phyloP scores from a whole-genome alignment of 2,329 filamentous ascomycete species.

The Xylaria sp. region DNA sequence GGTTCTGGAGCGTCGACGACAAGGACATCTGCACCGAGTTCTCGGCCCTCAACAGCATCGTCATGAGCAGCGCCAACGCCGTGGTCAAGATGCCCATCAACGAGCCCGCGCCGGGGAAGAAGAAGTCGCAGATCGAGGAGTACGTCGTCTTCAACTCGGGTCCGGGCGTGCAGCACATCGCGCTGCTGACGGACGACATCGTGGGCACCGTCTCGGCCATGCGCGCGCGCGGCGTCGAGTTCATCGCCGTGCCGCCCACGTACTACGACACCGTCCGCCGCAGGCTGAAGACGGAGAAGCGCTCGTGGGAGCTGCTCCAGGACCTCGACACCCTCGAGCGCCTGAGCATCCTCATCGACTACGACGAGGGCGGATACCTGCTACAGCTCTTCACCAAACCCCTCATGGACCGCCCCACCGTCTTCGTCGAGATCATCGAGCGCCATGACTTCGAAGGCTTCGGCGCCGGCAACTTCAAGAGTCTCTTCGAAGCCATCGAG shows the following conservation, averaged over 20 bases:
- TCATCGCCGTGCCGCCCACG: conserved; percentile 87
- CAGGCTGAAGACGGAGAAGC: conserved; percentile 73
- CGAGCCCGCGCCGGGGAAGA: conserved; percentile 90
- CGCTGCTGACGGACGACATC: conserved; percentile 84
- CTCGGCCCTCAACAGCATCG: conserved; percentile 86
- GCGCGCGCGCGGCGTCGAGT: conserved; percentile 88
- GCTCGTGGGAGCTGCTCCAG: conserved; percentile 75
- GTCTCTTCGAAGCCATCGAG: conserved; percentile 94
- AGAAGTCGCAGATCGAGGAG: conserved; percentile 94
- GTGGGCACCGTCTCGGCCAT: conserved; percentile 80
- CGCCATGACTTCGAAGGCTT: conserved; percentile 91
- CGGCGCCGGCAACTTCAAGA: conserved; percentile 95
- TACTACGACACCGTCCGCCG: conserved; percentile 84
- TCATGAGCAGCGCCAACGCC: conserved; percentile 88
- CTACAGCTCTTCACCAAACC: conserved; percentile 84
- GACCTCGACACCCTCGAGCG: conserved; percentile 80
- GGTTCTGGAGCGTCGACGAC: conserved; percentile 98
- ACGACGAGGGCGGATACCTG: conserved; percentile 91
- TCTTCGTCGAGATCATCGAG: conserved; percentile 97
- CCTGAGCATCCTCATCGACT: conserved; percentile 92
- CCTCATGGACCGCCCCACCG: conserved; percentile 91
- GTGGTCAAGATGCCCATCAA: conserved; percentile 98
- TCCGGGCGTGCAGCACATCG: conserved; percentile 92
- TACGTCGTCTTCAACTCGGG: conserved; percentile 91
- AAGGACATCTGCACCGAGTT: conserved; percentile 92